Conservation (phyloP, 164 flowering plant genomes). For the Saururus chinensis region DNA sequence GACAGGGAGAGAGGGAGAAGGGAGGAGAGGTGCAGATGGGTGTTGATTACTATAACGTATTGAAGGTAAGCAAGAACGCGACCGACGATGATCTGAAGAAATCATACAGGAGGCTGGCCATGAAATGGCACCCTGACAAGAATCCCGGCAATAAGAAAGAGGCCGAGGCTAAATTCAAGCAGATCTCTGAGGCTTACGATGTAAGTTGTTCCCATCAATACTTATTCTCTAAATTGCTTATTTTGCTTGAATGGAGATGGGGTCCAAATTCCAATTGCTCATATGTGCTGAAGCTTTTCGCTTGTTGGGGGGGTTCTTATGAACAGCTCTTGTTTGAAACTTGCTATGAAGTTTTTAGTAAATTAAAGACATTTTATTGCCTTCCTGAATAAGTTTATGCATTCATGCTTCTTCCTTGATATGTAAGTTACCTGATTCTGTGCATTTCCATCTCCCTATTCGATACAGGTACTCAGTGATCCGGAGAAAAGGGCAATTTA, state of each 20-base stretch:
- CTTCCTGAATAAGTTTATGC: too few relatives aligned
- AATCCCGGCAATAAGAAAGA: slow-evolving; percentile 23
- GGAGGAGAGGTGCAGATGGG: slow-evolving; percentile 12
- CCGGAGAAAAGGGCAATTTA: slow-evolving; percentile 46
- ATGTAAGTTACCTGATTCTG: too few relatives aligned
- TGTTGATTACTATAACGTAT: slow-evolving; percentile 27
- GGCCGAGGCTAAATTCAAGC: slow-evolving; percentile 34
- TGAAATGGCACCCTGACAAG: slow-evolving; percentile 38
- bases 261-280: background rate
- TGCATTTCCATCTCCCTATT: background rate
- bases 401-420: too few relatives aligned
- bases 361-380: too few relatives aligned
- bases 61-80: slow-evolving; percentile 24
- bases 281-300: too few relatives aligned
- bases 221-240: background rate
- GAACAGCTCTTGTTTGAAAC: too few relatives aligned
- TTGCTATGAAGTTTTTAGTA: too few relatives aligned
- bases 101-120: slow-evolving; percentile 26
- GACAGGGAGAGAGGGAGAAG: background rate
- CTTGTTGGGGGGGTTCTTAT: too few relatives aligned
- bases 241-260: background rate
- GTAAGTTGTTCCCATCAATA: slow-evolving; percentile 4
- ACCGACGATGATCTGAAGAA: slow-evolving; percentile 29
- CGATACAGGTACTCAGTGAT: slow-evolving; percentile 44
- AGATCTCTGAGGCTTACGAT: slow-evolving; percentile 33